These are phyloP conservation scores for Chaetomiaceae sp. DNA, from an alignment of 2,329 filamentous ascomycete genomes.

Conservation along the genomic window DNA sequence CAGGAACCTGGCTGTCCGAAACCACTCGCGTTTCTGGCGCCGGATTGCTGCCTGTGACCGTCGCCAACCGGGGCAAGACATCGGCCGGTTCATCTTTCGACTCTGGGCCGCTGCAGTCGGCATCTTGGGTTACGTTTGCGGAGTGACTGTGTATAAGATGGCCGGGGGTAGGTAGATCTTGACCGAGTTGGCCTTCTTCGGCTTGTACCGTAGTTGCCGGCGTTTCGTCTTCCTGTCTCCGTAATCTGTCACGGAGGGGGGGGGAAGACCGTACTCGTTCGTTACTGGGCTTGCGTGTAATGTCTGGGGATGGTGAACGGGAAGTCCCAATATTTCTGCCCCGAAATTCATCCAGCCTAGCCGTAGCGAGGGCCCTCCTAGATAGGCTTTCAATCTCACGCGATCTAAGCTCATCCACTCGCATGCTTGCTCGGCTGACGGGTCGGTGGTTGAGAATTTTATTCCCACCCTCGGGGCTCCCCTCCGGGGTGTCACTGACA, in stretches of 20 bases:
- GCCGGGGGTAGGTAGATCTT: not conserved
- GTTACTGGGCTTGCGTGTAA: constrained; percentile 30
- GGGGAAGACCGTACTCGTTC: constrained; percentile 25
- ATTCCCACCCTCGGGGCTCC: constrained; percentile 16
- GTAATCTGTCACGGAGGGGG: constrained; percentile 13
- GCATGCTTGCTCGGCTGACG: constrained; percentile 36
- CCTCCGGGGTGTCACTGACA: constrained; percentile 17
- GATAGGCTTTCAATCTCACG: constrained; percentile 43
- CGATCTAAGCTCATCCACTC: constrained; percentile 46
- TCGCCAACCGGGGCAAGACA: constrained; percentile 46
- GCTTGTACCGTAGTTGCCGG: not conserved
- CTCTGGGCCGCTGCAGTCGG: constrained; percentile 19
- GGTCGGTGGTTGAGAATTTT: constrained; percentile 10
- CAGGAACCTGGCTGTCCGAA: constrained; percentile 4
- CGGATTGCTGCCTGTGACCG: constrained; percentile 45
- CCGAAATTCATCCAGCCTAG: constrained; percentile 50
- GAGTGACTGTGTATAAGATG: not conserved
- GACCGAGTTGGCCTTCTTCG: not conserved
- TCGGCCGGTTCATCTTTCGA: constrained; percentile 43
- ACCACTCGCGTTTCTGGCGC: constrained; percentile 29
- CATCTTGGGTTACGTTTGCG: not conserved
- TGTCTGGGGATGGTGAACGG: constrained; percentile 41
- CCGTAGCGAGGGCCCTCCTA: constrained; percentile 44
- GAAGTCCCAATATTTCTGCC: constrained; percentile 45
- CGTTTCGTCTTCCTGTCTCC: constrained; percentile 6